Evolutionary conservation across 441 rosid genomes (phyloP), one percentile per base, ranked within the genome.

Genomic region (Flueggea neowawraea): DNA sequence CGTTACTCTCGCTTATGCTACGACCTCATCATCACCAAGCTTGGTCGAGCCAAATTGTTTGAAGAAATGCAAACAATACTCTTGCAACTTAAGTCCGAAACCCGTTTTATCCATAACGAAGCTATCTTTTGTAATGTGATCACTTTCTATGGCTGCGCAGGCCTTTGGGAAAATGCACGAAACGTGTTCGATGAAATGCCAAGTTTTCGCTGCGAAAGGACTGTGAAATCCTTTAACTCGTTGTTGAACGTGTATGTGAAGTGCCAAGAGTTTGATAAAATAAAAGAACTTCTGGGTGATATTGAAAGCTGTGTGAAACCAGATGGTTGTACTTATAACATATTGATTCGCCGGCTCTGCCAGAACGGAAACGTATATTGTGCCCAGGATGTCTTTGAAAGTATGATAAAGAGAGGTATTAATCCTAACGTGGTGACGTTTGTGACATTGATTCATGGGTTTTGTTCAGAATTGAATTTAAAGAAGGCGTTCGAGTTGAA

Each of bases 11-110:
- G 78, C 58, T 87, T 70, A 51, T 81, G 83, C 69, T 89, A 89
- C 63, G 98, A 92, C 60, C 70, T 89, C 80, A 81, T 83, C 69
- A 79, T 89, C 71, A 71, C 81, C 54, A 92, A 84, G 75, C 96
- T 92, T 9, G 91, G 91, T 16, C 69, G 84, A 8, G 88, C 87
- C 70, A 88, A 81, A 72, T 80, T 84, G 93, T 88, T 86, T 60
- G 54, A 80, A 3, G 89, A 92, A 72, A 80, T 92, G 72, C 82
- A 81, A 28, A 52, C 74, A 4, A 52, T 86, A 65, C 95, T 92
- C 59, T 67, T 65, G 16, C 85, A 79, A 63, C 91, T 92, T 63
- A 80, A 82, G 54, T 14, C 11, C 4, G 88, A 89, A 39, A 79
- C 80, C 44, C 74, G 73, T 4, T 48, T 87, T 52, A 60, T 70